Evolutionary conservation across 306 rosid genomes (phyloP).

Genomic region (Canavalia ensiformis): DNA sequence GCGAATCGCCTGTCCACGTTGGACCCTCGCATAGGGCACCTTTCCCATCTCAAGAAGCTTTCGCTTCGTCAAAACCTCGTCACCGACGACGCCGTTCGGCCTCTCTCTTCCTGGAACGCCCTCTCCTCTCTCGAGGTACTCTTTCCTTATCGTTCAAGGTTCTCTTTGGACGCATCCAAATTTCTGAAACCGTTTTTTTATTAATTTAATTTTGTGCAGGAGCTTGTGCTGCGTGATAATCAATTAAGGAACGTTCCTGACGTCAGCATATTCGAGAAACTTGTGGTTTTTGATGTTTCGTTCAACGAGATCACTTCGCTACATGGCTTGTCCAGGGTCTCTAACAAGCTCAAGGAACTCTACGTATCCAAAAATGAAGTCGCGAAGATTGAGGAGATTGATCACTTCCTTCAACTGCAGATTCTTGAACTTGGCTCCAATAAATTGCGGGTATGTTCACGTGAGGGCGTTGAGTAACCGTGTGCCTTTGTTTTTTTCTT

Average conservation of each 20-base stretch:
- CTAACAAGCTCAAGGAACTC: slow-evolving; percentile 76
- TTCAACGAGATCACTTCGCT: slow-evolving; percentile 79
- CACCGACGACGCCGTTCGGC: slow-evolving; percentile 66
- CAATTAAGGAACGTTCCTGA: slow-evolving; percentile 76
- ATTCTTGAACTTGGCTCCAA: slow-evolving; percentile 97
- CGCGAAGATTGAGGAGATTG: slow-evolving; percentile 79
- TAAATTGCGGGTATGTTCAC: slow-evolving; percentile 66
- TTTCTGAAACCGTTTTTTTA: background rate
- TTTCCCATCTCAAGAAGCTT: slow-evolving; percentile 77
- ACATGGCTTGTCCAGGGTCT: slow-evolving; percentile 71
- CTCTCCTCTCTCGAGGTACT: slow-evolving; percentile 74
- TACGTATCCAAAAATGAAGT: slow-evolving; percentile 93
- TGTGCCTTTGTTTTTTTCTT: background rate
- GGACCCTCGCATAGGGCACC: slow-evolving; percentile 81
- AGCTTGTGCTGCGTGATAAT: slow-evolving; percentile 86
- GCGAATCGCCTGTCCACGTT: slow-evolving; percentile 78
- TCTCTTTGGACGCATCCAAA: slow-evolving; percentile 23
- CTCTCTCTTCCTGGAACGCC: slow-evolving; percentile 73
- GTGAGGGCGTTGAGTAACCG: background rate
- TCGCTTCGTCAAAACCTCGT: slow-evolving; percentile 90
- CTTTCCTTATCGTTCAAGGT: background rate
- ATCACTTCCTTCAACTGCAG: slow-evolving; percentile 72
- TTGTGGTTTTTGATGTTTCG: slow-evolving; percentile 85
- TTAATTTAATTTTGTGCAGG: slow-evolving; percentile 52
- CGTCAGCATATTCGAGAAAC: slow-evolving; percentile 69